These are phyloP conservation scores for Zalerion maritima DNA, from an alignment of 495 filamentous ascomycete genomes.

Conservation along the genomic window DNA sequence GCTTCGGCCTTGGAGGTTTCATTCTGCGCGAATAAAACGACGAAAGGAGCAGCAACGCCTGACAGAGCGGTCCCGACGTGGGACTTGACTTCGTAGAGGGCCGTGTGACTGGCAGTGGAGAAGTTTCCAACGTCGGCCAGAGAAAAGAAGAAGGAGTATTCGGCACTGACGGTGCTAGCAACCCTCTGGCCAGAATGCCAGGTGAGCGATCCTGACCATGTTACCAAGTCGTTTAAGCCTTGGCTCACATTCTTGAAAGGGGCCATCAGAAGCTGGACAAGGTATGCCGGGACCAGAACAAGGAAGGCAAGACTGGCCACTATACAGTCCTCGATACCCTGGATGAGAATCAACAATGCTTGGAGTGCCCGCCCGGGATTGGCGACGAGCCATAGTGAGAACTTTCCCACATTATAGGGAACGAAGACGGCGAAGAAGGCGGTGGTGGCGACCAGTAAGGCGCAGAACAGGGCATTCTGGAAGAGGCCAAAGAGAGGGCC, in stretches of 20 bases:
- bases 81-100: constrained; percentile 21
- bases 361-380: constrained; percentile 65
- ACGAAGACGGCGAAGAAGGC: constrained; percentile 75
- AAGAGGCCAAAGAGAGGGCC: constrained; percentile 78
- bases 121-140: constrained; percentile 30
- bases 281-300: constrained; percentile 12
- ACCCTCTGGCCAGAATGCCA: constrained; percentile 21
- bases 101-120: constrained; percentile 33
- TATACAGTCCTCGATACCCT: constrained; percentile 41
- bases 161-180: constrained; percentile 20
- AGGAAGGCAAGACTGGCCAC: constrained; percentile 23
- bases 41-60: constrained; percentile 8
- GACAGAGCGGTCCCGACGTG: constrained; percentile 16
- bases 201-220: constrained; percentile 11
- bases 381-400: constrained; percentile 62
- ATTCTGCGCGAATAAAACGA: constrained; percentile 19
- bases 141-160: constrained; percentile 23
- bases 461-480: constrained; percentile 89
- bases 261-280: constrained; percentile 11
- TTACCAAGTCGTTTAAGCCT: constrained; percentile 7
- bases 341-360: constrained; percentile 52
- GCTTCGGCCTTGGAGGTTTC: constrained; percentile 14
- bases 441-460: constrained; percentile 74
- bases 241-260: constrained; percentile 8
- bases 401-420: constrained; percentile 80